These are phyloP conservation scores for Globisporangium viniferum DNA, from an alignment of 352 stramenopile species.

Conservation along the genomic window DNA sequence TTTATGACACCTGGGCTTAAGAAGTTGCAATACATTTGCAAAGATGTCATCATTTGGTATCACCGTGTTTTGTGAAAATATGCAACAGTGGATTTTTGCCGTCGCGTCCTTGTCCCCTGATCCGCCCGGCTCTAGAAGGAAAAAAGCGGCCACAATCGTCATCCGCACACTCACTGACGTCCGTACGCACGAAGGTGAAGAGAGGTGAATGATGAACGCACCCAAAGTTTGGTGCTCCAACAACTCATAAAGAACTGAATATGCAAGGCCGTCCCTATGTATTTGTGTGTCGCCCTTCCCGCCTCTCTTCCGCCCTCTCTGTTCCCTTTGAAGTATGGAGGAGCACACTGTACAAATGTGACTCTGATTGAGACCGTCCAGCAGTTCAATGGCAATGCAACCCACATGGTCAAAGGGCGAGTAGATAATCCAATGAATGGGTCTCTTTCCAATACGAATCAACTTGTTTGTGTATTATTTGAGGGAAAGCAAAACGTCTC, in stretches of 20 bases:
- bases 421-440: background rate
- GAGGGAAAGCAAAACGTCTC: background rate
- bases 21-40: background rate
- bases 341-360: background rate
- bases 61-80: background rate
- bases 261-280: background rate
- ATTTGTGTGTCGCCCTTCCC: background rate
- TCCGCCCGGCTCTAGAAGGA: background rate
- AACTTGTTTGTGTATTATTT: background rate
- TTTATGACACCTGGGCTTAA: background rate
- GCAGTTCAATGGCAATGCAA: background rate
- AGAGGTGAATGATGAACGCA: background rate
- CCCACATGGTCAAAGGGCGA: background rate
- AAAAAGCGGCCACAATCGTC: background rate
- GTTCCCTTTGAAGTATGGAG: background rate
- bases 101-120: background rate
- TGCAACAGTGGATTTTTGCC: background rate
- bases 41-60: constrained; percentile 3
- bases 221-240: background rate
- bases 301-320: background rate
- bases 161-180: background rate
- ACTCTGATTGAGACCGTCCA: background rate
- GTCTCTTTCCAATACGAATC: background rate
- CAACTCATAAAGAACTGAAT: background rate
- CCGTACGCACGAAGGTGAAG: background rate